Percentiles rank a stretch among this genome's conserved stretches.
These are phyloP conservation scores for Geotrichum candidum DNA, from an alignment of 1,139 yeast genomes.

Conservation along the genomic window DNA sequence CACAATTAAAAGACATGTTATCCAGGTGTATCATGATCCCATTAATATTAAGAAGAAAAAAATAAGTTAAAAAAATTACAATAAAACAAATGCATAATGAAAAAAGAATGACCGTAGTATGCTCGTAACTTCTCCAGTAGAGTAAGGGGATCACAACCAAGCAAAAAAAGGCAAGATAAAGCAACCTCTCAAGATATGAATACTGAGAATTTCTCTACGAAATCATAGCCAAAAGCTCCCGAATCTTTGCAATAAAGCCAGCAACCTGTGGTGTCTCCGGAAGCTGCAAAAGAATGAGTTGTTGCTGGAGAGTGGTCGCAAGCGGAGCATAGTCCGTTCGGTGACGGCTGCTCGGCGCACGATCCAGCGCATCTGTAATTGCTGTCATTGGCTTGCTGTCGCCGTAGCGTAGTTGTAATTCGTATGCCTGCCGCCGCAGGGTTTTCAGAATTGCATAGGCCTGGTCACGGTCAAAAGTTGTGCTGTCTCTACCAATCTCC, in stretches of 20 bases:
- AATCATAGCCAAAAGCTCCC: background rate
- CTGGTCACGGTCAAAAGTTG: slow-evolving; percentile 9
- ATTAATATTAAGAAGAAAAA: no score
- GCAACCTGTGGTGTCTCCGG: slow-evolving; percentile 5
- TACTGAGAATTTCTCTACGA: background rate
- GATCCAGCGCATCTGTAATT: slow-evolving; percentile 5
- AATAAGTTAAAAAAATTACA: no score
- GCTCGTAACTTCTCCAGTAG: no score
- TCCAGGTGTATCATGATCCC: no score
- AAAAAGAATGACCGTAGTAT: no score
- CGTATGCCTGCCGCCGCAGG: slow-evolving; percentile 4
- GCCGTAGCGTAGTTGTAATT: slow-evolving; percentile 5
- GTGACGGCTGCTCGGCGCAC: slow-evolving; percentile 1
- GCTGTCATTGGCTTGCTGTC: slow-evolving; percentile 4
- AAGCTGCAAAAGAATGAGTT: slow-evolving; percentile 7
- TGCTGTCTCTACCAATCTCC: background rate
- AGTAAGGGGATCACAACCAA: no score
- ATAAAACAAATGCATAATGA: no score
- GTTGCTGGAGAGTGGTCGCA: slow-evolving; percentile 5
- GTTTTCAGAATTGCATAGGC: background rate
- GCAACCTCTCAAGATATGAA: background rate
- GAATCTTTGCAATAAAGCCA: background rate
- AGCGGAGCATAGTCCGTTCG: slow-evolving; percentile 4
- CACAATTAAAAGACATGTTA: no score
- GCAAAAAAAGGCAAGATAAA: background rate